Conservation (phyloP, 441 rosid genomes). For the Euphorbia celastroides region DNA sequence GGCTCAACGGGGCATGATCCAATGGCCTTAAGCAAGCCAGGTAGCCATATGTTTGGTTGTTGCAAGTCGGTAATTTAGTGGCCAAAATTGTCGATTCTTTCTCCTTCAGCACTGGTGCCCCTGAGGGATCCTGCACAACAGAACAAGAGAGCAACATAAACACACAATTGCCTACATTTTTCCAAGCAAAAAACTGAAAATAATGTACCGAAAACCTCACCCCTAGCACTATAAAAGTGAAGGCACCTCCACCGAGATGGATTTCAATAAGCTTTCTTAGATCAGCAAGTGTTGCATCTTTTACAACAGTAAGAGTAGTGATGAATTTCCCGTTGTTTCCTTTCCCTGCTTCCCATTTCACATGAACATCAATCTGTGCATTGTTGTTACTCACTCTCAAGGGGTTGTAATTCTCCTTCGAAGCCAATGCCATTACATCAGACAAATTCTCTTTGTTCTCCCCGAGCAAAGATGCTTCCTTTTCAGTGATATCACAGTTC, state of each 20-base stretch:
- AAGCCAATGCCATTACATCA: constrained; percentile 23
- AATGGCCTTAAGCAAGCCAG: constrained; percentile 50
- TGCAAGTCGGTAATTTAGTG: constrained; percentile 46
- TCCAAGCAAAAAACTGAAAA: neutral
- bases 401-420: constrained; percentile 51
- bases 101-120: constrained; percentile 47
- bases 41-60: constrained; percentile 34
- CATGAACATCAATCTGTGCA: constrained; percentile 43
- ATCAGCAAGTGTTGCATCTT: constrained; percentile 57
- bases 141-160: constrained; percentile 4
- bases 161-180: constrained; percentile 4
- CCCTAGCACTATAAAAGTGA: constrained; percentile 53
- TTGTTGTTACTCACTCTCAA: constrained; percentile 22
- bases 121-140: constrained; percentile 54
- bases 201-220: constrained; percentile 23
- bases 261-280: constrained; percentile 70
- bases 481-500: constrained; percentile 28
- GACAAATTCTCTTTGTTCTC: constrained; percentile 23
- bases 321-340: constrained; percentile 47
- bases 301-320: constrained; percentile 44
- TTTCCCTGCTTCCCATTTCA: constrained; percentile 61
- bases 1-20: constrained; percentile 32
- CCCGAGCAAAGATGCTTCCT: constrained; percentile 16
- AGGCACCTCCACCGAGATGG: constrained; percentile 51
- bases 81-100: constrained; percentile 45